phyloP scores from a whole-genome alignment of 768 basidiomycete genomes.

The Agrocybe praecox region DNA sequence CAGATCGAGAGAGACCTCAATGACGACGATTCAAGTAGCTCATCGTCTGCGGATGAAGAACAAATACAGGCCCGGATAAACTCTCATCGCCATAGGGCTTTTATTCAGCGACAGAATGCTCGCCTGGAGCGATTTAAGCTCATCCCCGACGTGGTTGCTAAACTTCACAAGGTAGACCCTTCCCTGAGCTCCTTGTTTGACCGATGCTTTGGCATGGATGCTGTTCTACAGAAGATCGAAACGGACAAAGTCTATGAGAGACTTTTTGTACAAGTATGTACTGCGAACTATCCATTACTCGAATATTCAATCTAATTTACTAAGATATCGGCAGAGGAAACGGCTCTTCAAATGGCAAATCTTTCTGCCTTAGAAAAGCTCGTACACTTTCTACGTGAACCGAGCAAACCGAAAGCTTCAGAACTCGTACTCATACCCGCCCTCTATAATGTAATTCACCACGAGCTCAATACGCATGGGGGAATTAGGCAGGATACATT shows the following conservation, averaged over 20 bases:
- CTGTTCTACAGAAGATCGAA: neutral
- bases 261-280: conserved; percentile 5
- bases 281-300: no score
- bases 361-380: neutral
- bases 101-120: neutral
- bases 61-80: neutral
- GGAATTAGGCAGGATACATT: neutral
- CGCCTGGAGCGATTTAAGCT: neutral
- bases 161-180: neutral
- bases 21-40: neutral
- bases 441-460: neutral
- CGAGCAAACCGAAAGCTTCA: neutral
- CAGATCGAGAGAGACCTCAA: no score
- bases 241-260: neutral
- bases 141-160: neutral
- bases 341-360: conserved; percentile 3
- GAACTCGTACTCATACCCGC: conserved; percentile 1
- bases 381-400: neutral
- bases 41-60: neutral
- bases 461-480: neutral
- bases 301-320: no score
- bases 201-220: neutral
- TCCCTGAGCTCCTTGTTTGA: conserved; percentile 5
- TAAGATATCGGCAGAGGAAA: conserved; percentile 7
- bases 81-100: neutral